phyloP scores from a whole-genome alignment of 306 rosid species.

The Quercus rubra region DNA sequence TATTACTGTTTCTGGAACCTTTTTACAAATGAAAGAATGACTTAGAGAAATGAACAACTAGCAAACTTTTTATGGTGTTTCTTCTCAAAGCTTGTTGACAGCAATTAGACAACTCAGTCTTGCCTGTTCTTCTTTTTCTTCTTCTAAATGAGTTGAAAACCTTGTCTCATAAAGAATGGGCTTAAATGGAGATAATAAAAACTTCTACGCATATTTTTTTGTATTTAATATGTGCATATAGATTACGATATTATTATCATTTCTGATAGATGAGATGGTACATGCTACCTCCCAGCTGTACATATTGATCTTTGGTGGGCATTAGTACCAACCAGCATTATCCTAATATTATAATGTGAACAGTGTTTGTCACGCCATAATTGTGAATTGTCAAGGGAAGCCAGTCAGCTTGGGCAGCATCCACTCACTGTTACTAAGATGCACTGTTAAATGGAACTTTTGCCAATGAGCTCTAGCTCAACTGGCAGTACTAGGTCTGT shows the following conservation, averaged over 20 bases:
- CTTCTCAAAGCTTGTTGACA: background rate
- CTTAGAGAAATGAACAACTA: background rate
- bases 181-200: background rate
- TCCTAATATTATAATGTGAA: too few relatives aligned
- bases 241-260: too few relatives aligned
- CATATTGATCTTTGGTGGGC: too few relatives aligned
- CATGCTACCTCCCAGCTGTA: too few relatives aligned
- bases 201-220: too few relatives aligned
- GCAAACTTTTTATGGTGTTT: background rate
- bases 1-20: too few relatives aligned
- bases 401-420: background rate
- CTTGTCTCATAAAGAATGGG: background rate
- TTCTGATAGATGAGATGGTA: too few relatives aligned
- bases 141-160: background rate
- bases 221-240: too few relatives aligned
- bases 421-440: background rate
- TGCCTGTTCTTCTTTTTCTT: background rate
- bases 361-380: background rate
- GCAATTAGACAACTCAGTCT: background rate
- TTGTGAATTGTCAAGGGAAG: background rate
- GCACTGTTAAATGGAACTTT: background rate
- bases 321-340: too few relatives aligned
- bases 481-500: too few relatives aligned
- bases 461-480: too few relatives aligned
- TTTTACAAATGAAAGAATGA: background rate